These are phyloP conservation scores for Sporothrix brunneoviolacea DNA, from an alignment of 2,329 filamentous ascomycete genomes.

Conservation along the genomic window DNA sequence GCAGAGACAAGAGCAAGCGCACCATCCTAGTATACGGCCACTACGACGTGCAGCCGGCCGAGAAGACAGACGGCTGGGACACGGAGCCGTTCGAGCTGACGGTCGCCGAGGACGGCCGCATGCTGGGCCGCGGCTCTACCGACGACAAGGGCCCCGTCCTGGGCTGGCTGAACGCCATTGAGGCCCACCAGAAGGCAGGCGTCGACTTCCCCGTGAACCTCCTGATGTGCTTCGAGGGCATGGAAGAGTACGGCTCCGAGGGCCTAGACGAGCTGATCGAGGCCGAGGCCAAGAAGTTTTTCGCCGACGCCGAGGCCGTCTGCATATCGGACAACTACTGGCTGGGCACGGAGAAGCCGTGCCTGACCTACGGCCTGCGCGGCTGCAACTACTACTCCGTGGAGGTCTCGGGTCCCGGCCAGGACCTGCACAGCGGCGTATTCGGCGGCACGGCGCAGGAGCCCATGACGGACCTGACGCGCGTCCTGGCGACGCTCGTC, in stretches of 20 bases:
- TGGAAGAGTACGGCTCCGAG: conserved; percentile 98
- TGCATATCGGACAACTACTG: conserved; percentile 99
- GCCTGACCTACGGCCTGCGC: conserved; percentile 91
- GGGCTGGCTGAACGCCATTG: conserved; percentile 96
- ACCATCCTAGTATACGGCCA: conserved; percentile 97
- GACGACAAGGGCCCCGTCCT: conserved; percentile 98
- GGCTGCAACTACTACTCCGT: conserved; percentile 98
- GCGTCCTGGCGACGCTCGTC: conserved; percentile 75
- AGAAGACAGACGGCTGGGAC: conserved; percentile 89
- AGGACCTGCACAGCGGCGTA: conserved; percentile 93
- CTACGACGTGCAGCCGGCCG: conserved; percentile 95
- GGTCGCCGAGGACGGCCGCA: conserved; percentile 83
- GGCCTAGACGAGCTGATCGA: conserved; percentile 92
- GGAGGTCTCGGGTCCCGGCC: conserved; percentile 81
- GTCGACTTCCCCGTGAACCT: conserved; percentile 95
- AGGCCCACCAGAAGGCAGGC: conserved; percentile 92
- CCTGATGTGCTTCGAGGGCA: conserved; percentile 98
- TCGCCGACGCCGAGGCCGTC: conserved; percentile 90
- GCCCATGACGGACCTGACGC: conserved; percentile 93
- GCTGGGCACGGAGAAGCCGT: conserved; percentile 97
- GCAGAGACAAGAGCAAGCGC: conserved; percentile 83
- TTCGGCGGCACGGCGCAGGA: conserved; percentile 96
- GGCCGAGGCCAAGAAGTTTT: conserved; percentile 85
- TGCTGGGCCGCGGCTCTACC: conserved; percentile 92
- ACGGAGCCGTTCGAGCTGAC: conserved; percentile 89